These are phyloP conservation scores for Simplicillium aogashimaense DNA, from an alignment of 2,329 filamentous ascomycete genomes.

Conservation along the genomic window DNA sequence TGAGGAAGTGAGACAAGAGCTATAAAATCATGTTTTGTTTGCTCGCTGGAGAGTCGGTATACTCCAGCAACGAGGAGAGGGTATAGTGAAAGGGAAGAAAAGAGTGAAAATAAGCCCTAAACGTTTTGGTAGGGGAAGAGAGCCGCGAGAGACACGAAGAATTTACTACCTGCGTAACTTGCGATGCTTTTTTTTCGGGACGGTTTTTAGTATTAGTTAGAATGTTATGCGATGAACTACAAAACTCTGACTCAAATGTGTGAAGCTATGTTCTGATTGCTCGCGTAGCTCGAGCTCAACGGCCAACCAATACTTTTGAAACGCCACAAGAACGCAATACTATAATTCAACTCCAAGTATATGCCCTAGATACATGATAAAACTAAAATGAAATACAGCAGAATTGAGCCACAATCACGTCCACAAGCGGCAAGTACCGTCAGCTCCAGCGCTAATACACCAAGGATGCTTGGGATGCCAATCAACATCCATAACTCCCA, in stretches of 20 bases:
- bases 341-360: no score
- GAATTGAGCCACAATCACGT: constrained; percentile 31
- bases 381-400: no score
- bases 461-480: constrained; percentile 95
- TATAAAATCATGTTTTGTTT: constrained; percentile 32
- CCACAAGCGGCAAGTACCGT: constrained; percentile 89
- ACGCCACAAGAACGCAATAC: no score
- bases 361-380: no score
- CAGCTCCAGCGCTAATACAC: constrained; percentile 88
- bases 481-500: constrained; percentile 88
- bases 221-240: no score
- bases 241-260: background rate
- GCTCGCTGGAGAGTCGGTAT: background rate
- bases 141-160: background rate
- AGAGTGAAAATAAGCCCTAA: background rate
- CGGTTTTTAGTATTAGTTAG: no score
- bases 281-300: no score
- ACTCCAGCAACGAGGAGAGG: no score
- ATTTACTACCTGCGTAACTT: constrained; percentile 3
- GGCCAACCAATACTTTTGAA: no score
- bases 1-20: constrained; percentile 27
- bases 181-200: constrained; percentile 1
- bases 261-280: no score
- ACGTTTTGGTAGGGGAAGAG: background rate
- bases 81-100: background rate